Base-by-base conservation (phyloP, 2,329 filamentous ascomycete genomes). In the Pseudocercospora fuligena region DNA sequence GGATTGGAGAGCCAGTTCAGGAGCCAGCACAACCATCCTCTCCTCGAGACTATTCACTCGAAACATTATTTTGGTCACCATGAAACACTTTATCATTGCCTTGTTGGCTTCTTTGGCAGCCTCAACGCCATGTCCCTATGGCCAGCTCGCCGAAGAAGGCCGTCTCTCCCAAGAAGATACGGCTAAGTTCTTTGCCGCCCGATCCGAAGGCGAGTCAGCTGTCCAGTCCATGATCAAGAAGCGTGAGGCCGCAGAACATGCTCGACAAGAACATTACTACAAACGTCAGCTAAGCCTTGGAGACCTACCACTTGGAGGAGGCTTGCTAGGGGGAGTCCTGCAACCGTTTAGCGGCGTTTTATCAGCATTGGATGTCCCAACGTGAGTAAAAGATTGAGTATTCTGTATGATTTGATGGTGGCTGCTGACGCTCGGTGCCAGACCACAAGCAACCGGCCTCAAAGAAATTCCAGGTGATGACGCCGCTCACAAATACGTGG, bases 301-400 rank as follows among this genome's bases (percentile, higher is more conserved):
- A 19, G 53, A 64, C 9, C 61, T 72, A 16, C 14, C 25, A 23
- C 65, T 72, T 25, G 68, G 70, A 29, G 70, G 69, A 61, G 68
- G 69, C 43, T 66, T 72, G 12, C 61, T 75, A 21, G 66, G 66
- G 47, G 73, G 73, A 53, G 63, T 67, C 2, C 65, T 75, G n/a
- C 73, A 73, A 66, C 69, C 73, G 12, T 72, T 75, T 47, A 72
- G 60, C 43, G 73, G 73, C 29, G 49, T 64, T 6, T 68, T 75
- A 12, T 49, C 66, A 58, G 57, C 49, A 7, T 60, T 75, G 51
- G 73, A 72, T 27, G 58, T 74, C 27, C 73, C 73, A 16, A 68
- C 66, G 60, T 69, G 61, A 62, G 69, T 66, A 2, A 12, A 31
- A 31, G 3, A 5, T 7, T 31, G 29, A 31, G 29, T 5, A 5